These are phyloP conservation scores for Chimonanthus praecox DNA, from an alignment of 164 flowering plant species.

Conservation along the genomic window DNA sequence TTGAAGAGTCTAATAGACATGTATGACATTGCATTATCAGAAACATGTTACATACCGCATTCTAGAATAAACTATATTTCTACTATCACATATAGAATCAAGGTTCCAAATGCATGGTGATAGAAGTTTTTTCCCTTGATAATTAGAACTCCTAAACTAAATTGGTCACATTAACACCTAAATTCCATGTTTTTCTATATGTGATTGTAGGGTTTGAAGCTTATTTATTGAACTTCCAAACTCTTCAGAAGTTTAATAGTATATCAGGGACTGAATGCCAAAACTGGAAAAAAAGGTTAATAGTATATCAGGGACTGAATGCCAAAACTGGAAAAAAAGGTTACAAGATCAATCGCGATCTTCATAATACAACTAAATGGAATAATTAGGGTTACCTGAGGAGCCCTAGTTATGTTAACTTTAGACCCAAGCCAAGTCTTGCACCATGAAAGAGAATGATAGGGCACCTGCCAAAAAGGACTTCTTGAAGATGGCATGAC, in stretches of 20 bases:
- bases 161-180: neutral
- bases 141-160: neutral
- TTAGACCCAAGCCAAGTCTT: constrained; percentile 92
- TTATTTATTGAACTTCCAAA: neutral
- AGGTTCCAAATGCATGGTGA: too few species aligned
- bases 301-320: too few species aligned
- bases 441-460: constrained; percentile 96
- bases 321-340: too few species aligned
- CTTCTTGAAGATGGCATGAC: neutral
- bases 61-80: neutral
- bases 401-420: constrained; percentile 95
- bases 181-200: neutral
- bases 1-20: too few species aligned
- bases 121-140: too few species aligned
- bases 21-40: neutral
- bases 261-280: too few species aligned
- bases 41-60: neutral
- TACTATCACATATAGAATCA: neutral
- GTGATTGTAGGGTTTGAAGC: neutral
- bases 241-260: too few species aligned
- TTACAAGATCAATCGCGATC: too few species aligned
- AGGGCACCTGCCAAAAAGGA: constrained; percentile 64
- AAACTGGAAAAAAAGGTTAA: too few species aligned
- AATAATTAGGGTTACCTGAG: constrained; percentile 58
- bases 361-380: neutral